Conservation (phyloP, 192 early-diverging fungal genomes). For the Coemansia sp. region DNA sequence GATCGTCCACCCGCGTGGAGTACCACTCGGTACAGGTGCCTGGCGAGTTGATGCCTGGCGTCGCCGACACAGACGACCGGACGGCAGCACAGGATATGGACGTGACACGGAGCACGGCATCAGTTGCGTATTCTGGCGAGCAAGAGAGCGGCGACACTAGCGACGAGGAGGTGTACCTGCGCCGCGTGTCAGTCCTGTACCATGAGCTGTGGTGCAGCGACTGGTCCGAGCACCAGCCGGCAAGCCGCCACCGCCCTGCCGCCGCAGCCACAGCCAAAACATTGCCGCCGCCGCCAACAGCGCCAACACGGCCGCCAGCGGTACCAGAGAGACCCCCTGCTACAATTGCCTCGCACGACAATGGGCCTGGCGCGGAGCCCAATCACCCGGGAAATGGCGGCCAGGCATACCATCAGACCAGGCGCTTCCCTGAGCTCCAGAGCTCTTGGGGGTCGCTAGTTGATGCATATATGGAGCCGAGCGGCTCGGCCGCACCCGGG, state of each 20-base stretch:
- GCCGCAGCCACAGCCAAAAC: background rate
- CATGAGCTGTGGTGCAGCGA: constrained; percentile 46
- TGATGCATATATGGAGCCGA: constrained; percentile 3
- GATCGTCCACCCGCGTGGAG: too few species aligned
- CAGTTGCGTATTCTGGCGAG: background rate
- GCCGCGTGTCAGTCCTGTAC: constrained; percentile 43
- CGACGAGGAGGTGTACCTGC: constrained; percentile 40
- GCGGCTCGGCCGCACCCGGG: background rate
- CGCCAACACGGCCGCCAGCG: background rate
- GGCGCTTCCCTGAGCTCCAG: constrained; percentile 6
- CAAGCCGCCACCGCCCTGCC: background rate
- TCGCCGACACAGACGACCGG: too few species aligned
- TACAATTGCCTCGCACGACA: constrained; percentile 1
- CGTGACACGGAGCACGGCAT: too few species aligned
- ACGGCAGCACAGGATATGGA: too few species aligned
- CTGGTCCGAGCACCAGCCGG: constrained; percentile 26
- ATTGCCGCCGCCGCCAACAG: background rate
- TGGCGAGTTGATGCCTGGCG: too few species aligned
- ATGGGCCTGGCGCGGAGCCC: constrained; percentile 1
- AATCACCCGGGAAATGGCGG: too few species aligned
- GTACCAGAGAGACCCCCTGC: too few species aligned
- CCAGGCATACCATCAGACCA: background rate
- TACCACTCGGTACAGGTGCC: too few species aligned
- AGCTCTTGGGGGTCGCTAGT: constrained; percentile 10
- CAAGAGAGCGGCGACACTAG: constrained; percentile 2